Evolutionary conservation across 1,284 basidiomycete genomes (phyloP).

Genomic region (Ustilago shanxiensis): DNA sequence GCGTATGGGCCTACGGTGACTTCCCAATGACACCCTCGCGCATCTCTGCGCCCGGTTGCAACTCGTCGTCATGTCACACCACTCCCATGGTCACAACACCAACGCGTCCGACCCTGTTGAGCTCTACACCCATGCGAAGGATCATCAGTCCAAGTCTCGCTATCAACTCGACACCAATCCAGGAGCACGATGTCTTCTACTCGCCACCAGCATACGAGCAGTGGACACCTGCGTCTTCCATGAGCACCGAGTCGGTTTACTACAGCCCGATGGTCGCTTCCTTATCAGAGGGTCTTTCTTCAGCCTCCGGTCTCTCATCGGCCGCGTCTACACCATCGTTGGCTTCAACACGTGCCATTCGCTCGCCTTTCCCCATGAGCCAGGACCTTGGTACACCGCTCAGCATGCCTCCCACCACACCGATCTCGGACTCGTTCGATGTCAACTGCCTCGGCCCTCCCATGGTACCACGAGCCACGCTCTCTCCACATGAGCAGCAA

Average conservation of each 20-base stretch:
- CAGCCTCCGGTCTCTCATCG: conserved; percentile 40
- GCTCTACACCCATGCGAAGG: conserved; percentile 51
- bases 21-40: conserved; percentile 53
- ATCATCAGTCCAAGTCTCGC: conserved; percentile 54
- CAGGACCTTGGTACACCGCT: conserved; percentile 50
- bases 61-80: conserved; percentile 39
- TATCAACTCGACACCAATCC: conserved; percentile 50
- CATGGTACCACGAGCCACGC: conserved; percentile 42
- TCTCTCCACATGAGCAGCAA: conserved; percentile 50
- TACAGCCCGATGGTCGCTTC: conserved; percentile 50
- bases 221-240: conserved; percentile 48
- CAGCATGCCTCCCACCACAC: conserved; percentile 53
- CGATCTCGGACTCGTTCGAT: conserved; percentile 49
- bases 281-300: conserved; percentile 38
- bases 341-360: conserved; percentile 34
- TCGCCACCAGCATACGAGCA: conserved; percentile 47
- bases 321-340: conserved; percentile 52
- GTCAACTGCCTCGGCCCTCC: conserved; percentile 52
- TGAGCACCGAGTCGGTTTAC: conserved; percentile 53
- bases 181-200: conserved; percentile 55
- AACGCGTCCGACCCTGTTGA: conserved; percentile 37
- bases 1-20: conserved; percentile 51
- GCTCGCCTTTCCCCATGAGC: conserved; percentile 48
- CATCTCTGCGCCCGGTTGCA: conserved; percentile 30
- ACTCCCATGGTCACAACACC: conserved; percentile 47